Percentiles rank a stretch among this genome's conserved stretches.
Conservation (phyloP, 352 stramenopile species). For the Phytophthora meadii region DNA sequence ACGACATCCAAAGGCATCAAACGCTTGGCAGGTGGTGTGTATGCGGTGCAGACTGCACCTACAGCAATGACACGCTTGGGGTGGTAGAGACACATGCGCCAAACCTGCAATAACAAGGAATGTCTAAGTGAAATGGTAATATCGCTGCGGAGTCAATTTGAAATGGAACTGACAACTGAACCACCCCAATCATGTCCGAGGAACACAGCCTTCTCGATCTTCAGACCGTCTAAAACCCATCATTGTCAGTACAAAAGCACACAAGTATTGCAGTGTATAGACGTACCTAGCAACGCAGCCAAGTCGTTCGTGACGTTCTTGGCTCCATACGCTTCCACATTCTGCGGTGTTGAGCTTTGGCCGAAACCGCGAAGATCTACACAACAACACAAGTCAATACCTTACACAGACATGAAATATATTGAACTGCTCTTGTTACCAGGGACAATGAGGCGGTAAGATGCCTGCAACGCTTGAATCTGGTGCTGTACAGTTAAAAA, state of each 20-base stretch:
- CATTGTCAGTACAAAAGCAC: not conserved
- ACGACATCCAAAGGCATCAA: constrained; percentile 53
- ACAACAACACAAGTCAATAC: not conserved
- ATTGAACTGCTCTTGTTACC: constrained; percentile 14
- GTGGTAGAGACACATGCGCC: constrained; percentile 76
- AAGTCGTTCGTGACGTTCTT: constrained; percentile 71
- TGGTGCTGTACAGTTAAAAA: constrained; percentile 45
- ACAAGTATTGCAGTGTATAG: not conserved
- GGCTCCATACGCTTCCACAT: constrained; percentile 57
- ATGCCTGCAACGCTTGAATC: constrained; percentile 53
- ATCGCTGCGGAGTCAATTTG: too few species aligned
- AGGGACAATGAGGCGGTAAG: constrained; percentile 66
- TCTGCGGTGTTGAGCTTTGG: constrained; percentile 55
- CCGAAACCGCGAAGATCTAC: constrained; percentile 70
- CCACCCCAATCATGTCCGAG: constrained; percentile 82
- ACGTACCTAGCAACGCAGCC: constrained; percentile 52
- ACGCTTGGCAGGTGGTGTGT: constrained; percentile 48
- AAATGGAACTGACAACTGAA: constrained; percentile 27
- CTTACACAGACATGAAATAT: too few species aligned
- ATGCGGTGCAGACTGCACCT: constrained; percentile 73
- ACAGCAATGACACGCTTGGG: constrained; percentile 63
- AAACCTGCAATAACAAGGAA: constrained; percentile 34
- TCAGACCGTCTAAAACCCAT: constrained; percentile 49
- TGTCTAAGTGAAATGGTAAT: not conserved
- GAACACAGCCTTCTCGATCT: constrained; percentile 73